Evolutionary conservation across 495 filamentous ascomycete genomes (phyloP), one percentile per base, ranked within the genome.

Genomic region (Trichocladium uniseriatum): DNA sequence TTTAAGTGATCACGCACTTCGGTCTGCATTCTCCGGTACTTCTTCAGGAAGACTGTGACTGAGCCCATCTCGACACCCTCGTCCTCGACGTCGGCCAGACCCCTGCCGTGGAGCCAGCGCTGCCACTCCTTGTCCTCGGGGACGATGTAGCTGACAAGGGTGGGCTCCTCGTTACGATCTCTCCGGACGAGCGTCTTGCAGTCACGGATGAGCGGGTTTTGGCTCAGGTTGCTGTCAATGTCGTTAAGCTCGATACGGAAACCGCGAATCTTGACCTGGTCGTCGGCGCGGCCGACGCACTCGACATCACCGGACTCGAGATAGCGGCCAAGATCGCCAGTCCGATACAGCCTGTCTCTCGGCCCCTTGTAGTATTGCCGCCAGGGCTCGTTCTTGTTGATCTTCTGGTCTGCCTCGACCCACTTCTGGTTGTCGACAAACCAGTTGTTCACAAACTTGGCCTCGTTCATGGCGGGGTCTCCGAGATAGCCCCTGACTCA

Each of bases 161-260:
- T 92, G 5, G 80, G 88, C 63, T 98, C 91, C 61, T 97, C 90
- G 64, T 90, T 80, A 54, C 86, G 87, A 63, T 96, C 87, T 67
- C 92, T 78, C 49, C 86, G 73, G 0, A 96, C 82, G 2, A 98
- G 66, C 1, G 92, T 97, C 43, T 89, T 81, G 67, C 88, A 90
- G 53, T 98, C 92, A 15, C 86, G 70, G 6, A 97, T 79, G 4
- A 95, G 65, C 5, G 81, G 81, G 64, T 94, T 81, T 37, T 83
- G 78, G 36, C 81, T 82, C 16, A 96, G 71, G 58, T 90, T 81
- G 34, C 78, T 89, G 61, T 97, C 90, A 49, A 96, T 95, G 45
- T 97, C 92, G 51, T 86, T 86, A 22, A 97, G 81, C 66, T 97
- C 91, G 56, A 97, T 94, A 43, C 91, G 76, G 73, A 97, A 96